A percentile compares a stretch with the other conserved stretches of the same genome.
Conservation (phyloP, 2,329 filamentous ascomycete species). For the Cladobotryum mycophilum region DNA sequence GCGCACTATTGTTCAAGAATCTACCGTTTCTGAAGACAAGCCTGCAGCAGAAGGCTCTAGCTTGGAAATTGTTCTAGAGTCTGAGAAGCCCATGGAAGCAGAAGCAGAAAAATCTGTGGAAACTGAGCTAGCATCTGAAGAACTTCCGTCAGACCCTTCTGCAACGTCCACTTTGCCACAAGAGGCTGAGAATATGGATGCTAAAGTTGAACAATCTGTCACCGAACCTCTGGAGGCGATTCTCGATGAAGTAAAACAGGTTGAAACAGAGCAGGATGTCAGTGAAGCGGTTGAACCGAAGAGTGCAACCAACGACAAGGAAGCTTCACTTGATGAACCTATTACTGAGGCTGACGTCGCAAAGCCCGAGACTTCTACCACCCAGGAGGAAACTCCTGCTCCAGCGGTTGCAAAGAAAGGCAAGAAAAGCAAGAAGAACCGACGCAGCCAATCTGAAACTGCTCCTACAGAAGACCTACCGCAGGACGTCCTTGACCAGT, state of each 20-base stretch:
- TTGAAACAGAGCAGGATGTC: too few species aligned
- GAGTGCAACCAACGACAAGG: not conserved
- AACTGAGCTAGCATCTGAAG: not conserved
- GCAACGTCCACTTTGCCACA: not conserved
- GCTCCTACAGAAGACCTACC: too few species aligned
- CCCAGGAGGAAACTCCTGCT: too few species aligned
- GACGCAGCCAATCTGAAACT: too few species aligned
- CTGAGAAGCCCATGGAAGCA: not conserved
- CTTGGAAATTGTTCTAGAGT: not conserved
- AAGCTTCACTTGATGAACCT: too few species aligned
- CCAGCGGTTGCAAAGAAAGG: too few species aligned
- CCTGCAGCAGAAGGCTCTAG: not conserved
- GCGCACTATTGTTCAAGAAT: slow-evolving; percentile 4
- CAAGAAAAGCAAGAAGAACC: too few species aligned
- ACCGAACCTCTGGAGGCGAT: not conserved
- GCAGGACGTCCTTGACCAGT: too few species aligned
- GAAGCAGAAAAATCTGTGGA: not conserved
- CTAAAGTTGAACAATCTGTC: not conserved
- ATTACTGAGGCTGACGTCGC: too few species aligned
- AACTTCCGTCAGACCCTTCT: not conserved
- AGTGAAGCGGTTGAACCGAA: not conserved
- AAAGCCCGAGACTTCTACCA: too few species aligned
- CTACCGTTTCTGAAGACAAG: slow-evolving; percentile 3
- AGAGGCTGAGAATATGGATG: slow-evolving; percentile 1
- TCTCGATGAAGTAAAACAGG: not conserved